These are phyloP conservation scores for Lunasporangiospora selenospora DNA, from an alignment of 192 early-diverging fungal species.

Conservation along the genomic window DNA sequence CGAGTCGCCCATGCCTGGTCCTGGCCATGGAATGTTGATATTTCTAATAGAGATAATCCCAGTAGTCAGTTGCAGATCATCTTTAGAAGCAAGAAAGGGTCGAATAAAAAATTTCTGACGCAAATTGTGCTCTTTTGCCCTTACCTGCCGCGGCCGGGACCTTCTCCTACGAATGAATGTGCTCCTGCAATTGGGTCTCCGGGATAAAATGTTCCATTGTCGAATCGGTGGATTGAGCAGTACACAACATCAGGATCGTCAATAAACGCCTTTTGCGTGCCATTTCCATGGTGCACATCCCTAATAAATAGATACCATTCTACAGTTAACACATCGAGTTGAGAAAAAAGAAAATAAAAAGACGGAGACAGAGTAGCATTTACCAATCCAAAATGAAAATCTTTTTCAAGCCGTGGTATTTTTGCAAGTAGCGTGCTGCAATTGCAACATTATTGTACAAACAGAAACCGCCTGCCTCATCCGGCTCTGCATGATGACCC, in stretches of 20 bases:
- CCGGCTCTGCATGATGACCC: slow-evolving; percentile 89
- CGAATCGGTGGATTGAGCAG: slow-evolving; percentile 88
- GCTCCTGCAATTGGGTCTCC: slow-evolving; percentile 58
- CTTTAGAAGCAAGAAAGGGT: not conserved
- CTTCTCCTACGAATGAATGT: slow-evolving; percentile 61
- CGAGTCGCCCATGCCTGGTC: slow-evolving; percentile 75
- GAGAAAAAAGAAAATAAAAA: not conserved
- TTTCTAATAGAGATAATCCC: no score
- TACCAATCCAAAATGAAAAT: slow-evolving; percentile 91
- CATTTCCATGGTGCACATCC: slow-evolving; percentile 97
- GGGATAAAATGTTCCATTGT: slow-evolving; percentile 83
- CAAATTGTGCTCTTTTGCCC: slow-evolving; percentile 5
- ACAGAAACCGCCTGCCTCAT: slow-evolving; percentile 87
- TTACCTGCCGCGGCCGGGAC: slow-evolving; percentile 65
- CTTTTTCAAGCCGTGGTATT: slow-evolving; percentile 50
- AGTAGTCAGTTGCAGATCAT: no score
- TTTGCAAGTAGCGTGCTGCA: slow-evolving; percentile 69
- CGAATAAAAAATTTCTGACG: slow-evolving; percentile 1
- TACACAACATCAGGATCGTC: slow-evolving; percentile 82
- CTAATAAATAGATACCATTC: no score
- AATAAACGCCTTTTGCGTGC: slow-evolving; percentile 86
- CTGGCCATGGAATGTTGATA: slow-evolving; percentile 89
- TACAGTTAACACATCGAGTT: not conserved
- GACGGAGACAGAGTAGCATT: slow-evolving; percentile 3
- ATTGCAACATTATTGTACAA: slow-evolving; percentile 91